phyloP scores from a whole-genome alignment of 345 rosid genomes.

The Dipteronia dyeriana region DNA sequence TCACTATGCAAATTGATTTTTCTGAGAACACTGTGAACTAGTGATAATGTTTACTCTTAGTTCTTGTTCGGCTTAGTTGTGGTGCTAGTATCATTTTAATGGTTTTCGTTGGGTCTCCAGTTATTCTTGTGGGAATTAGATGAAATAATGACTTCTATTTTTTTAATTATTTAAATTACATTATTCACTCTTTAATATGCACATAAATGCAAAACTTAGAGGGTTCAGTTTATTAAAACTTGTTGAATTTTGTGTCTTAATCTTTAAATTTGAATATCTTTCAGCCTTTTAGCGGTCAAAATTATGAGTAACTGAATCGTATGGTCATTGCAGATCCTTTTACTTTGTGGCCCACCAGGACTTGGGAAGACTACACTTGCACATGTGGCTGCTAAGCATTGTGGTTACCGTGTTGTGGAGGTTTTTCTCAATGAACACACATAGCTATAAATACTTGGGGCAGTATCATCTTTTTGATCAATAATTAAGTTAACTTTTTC shows the following conservation, averaged over 20 bases:
- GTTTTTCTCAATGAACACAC: conserved; percentile 39
- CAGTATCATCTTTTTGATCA: conserved; percentile 3
- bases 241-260: conserved; percentile 3
- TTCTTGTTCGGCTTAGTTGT: background rate
- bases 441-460: conserved; percentile 14
- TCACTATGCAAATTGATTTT: no score
- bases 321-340: conserved; percentile 68
- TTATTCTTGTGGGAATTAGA: background rate
- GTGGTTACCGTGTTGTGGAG: conserved; percentile 97
- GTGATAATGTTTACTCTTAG: background rate
- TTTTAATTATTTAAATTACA: background rate
- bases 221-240: background rate
- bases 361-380: conserved; percentile 99
- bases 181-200: background rate
- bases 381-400: conserved; percentile 95
- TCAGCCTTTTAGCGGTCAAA: conserved; percentile 10
- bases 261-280: background rate
- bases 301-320: conserved; percentile 18
- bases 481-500: background rate
- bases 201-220: background rate
- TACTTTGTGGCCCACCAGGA: conserved; percentile 98
- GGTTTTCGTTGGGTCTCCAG: background rate
- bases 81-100: background rate
- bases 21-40: background rate
- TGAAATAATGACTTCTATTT: background rate